Conservation (phyloP, 2,329 filamentous ascomycete genomes). For the Alternaria gaisen region DNA sequence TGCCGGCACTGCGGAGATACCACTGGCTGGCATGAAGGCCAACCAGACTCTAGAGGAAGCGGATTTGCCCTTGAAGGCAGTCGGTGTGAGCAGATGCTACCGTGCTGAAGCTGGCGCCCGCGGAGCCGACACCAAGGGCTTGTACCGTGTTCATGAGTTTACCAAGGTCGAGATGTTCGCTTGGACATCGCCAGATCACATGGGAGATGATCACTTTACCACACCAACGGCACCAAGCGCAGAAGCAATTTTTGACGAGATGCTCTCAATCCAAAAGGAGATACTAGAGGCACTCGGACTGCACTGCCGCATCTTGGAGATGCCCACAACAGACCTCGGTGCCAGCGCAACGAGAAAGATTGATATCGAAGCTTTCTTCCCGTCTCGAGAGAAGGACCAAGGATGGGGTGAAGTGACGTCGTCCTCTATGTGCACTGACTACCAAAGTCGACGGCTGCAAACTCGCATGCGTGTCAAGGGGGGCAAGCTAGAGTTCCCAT, state of each 20-base stretch:
- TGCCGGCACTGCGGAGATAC: constrained; percentile 92
- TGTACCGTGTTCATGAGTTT: constrained; percentile 98
- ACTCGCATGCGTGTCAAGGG: constrained; percentile 70
- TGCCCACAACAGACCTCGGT: constrained; percentile 88
- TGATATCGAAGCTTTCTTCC: constrained; percentile 95
- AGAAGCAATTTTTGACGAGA: constrained; percentile 77
- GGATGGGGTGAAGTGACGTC: constrained; percentile 96
- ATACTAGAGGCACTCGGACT: constrained; percentile 81
- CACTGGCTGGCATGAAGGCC: constrained; percentile 89
- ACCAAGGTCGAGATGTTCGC: constrained; percentile 98
- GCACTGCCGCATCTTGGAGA: constrained; percentile 88
- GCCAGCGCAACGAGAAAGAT: constrained; percentile 86
- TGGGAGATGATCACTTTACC: constrained; percentile 44
- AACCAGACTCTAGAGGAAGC: constrained; percentile 70
- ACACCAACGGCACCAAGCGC: constrained; percentile 52
- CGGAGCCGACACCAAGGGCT: constrained; percentile 88
- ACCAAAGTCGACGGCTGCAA: constrained; percentile 83
- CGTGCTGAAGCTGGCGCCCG: constrained; percentile 92
- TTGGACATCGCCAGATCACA: constrained; percentile 74
- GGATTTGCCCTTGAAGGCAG: constrained; percentile 78
- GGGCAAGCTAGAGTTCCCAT: constrained; percentile 75
- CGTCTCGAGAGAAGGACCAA: constrained; percentile 72
- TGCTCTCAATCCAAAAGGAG: constrained; percentile 85
- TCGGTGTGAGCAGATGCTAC: constrained; percentile 91
- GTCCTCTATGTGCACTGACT: constrained; percentile 91